Evolutionary conservation across 331 rosid genomes (phyloP).

Genomic region (Acacia pycnantha): DNA sequence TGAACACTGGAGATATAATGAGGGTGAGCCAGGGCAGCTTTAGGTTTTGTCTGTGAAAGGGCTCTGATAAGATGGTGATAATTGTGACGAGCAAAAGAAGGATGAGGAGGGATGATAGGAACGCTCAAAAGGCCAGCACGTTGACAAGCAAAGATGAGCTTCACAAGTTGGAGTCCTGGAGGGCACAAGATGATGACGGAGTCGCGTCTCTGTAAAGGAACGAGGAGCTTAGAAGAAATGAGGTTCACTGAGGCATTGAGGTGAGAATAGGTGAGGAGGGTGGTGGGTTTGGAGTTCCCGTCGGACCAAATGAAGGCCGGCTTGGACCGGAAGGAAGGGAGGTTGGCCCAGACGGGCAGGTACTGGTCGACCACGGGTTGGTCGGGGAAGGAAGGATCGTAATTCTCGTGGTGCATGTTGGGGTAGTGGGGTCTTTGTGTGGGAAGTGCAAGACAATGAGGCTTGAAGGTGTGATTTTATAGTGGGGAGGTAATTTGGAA

Average conservation of each 20-base stretch:
- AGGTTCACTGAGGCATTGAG: slow-evolving; percentile 48
- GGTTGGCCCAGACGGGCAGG: slow-evolving; percentile 68
- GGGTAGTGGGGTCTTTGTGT: neutral
- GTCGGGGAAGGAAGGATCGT: slow-evolving; percentile 77
- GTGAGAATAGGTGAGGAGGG: slow-evolving; percentile 47
- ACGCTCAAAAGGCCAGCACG: slow-evolving; percentile 68
- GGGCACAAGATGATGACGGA: slow-evolving; percentile 60
- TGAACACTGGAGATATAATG: slow-evolving; percentile 43
- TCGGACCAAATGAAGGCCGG: slow-evolving; percentile 80
- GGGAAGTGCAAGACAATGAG: neutral
- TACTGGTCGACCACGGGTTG: slow-evolving; percentile 80
- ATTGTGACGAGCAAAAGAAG: slow-evolving; percentile 41
- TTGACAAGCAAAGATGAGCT: slow-evolving; percentile 70
- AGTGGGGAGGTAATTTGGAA: neutral
- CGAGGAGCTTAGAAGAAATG: slow-evolving; percentile 46
- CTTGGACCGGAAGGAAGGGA: slow-evolving; percentile 62
- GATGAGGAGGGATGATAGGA: slow-evolving; percentile 69
- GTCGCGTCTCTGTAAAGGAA: slow-evolving; percentile 49
- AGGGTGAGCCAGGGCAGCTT: slow-evolving; percentile 73
- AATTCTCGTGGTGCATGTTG: slow-evolving; percentile 63
- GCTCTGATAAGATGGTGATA: slow-evolving; percentile 54
- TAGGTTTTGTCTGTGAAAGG: slow-evolving; percentile 74
- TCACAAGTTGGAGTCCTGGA: slow-evolving; percentile 64
- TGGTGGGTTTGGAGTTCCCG: slow-evolving; percentile 23
- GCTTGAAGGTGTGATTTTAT: slow-evolving; percentile 24